phyloP scores from a whole-genome alignment of 106 monocot genomes.

The Acanthochlamys bracteata region DNA sequence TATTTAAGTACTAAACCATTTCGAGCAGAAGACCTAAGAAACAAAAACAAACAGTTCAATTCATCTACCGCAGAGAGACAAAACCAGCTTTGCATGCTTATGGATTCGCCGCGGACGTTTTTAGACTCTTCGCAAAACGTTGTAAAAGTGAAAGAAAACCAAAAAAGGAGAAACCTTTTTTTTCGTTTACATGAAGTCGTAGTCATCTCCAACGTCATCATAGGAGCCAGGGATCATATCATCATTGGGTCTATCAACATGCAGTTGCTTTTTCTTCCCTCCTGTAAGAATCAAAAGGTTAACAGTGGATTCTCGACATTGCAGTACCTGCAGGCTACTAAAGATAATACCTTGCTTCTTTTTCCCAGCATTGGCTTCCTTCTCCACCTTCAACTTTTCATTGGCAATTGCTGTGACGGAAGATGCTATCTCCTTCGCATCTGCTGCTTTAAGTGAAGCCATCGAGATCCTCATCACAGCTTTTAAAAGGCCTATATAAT shows the following conservation, averaged over 20 bases:
- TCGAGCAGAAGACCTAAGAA: too few species aligned
- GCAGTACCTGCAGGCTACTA: too few species aligned
- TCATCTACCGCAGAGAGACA: too few species aligned
- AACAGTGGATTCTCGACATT: background rate
- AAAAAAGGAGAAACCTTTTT: too few species aligned
- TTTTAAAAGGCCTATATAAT: conserved; percentile 80
- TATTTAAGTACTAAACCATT: too few species aligned
- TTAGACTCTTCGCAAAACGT: too few species aligned
- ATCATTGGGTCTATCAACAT: conserved; percentile 65
- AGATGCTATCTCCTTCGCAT: conserved; percentile 88
- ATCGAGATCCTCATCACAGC: conserved; percentile 65
- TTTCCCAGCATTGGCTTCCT: conserved; percentile 90
- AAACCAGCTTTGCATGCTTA: too few species aligned
- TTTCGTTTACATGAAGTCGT: conserved; percentile 91
- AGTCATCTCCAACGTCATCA: conserved; percentile 55
- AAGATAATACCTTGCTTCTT: conserved; percentile 85
- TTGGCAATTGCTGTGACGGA: conserved; percentile 85
- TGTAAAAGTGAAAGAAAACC: too few species aligned
- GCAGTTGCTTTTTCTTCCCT: conserved; percentile 87
- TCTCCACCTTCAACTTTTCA: conserved; percentile 90
- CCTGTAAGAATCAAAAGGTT: conserved; percentile 23
- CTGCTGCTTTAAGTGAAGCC: conserved; percentile 73
- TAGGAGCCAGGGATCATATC: conserved; percentile 36
- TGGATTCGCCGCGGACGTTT: too few species aligned
- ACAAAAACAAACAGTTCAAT: too few species aligned